Evolutionary conservation across 1,284 basidiomycete species (phyloP), one percentile per base, ranked within the genome.

Genomic region (Spongispora temasekensis): DNA sequence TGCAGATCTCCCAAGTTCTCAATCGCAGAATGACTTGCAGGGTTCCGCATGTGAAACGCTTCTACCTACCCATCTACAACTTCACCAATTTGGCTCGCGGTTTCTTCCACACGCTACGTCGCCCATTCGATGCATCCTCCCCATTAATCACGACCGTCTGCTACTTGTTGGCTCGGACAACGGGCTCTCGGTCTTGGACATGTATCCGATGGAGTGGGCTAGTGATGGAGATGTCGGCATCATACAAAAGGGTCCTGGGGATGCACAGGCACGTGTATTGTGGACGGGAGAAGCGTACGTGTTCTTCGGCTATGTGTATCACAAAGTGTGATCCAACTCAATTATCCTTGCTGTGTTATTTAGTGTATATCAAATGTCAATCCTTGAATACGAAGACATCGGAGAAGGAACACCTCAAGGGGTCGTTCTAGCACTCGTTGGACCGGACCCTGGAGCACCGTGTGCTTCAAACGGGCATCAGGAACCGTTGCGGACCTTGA

Each of bases 41-140:
- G 58, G 77, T 12, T 69, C 71, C 23, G 65, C 72, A 19, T 71
- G 70, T 23, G 74, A 76, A 56, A 74, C 81, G 19, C 75, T 78
- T 17, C 62, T 71, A 73, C 88, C 89, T 0, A 84, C 83, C 2
- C 89, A 86, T 68, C 75, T 91, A 27, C 82, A 82, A 66, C 72
- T 92, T 55, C 87, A 87, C 67, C 83, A 90, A 52, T 92, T 93
- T 70, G 91, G 91, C 28, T 93, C 91, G 15, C 84, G 90, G 21
- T 93, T 93, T 71, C 77, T 93, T 37, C 90, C 91, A n/a, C 91
- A 93, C 66, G 77, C 90, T 19, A 87, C 83, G 4, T 80, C 81
- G 0, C 89, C 82, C 27, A 92, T 93, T 63, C 84, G 86, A 58
- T 88, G 88, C 70, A 71, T 92, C 9, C 79, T 93, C 30, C 90